These are phyloP conservation scores for Daldinia sp. DNA, from an alignment of 2,329 filamentous ascomycete species.

Conservation along the genomic window DNA sequence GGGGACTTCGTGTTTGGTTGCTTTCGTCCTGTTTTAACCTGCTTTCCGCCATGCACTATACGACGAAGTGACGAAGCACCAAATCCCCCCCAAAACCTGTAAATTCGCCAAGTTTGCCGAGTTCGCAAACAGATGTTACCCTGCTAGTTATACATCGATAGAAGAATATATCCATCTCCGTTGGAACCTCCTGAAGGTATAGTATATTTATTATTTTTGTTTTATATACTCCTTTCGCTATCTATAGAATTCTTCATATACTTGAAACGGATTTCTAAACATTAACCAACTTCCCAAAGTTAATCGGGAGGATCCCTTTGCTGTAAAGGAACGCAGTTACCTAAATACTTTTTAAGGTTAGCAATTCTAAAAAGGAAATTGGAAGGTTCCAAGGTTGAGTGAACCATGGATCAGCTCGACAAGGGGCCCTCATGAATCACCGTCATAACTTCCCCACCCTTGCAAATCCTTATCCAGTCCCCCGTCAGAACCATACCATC, in stretches of 20 bases:
- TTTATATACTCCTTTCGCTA: neutral
- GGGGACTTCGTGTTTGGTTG: constrained; percentile 10
- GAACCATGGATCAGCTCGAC: constrained; percentile 26
- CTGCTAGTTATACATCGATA: too few relatives aligned
- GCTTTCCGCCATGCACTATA: neutral
- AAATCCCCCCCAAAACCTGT: neutral
- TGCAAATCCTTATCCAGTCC: constrained; percentile 1
- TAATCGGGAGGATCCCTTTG: constrained; percentile 1
- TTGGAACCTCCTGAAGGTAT: constrained; percentile 2
- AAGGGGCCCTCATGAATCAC: constrained; percentile 30
- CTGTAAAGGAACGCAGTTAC: neutral
- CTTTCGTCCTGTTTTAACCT: constrained; percentile 22
- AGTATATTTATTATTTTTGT: neutral
- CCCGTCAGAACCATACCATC: neutral
- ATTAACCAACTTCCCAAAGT: constrained; percentile 8
- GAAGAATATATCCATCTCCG: neutral
- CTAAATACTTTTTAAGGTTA: constrained; percentile 1
- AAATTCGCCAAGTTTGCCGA: too few relatives aligned
- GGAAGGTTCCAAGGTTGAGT: constrained; percentile 29
- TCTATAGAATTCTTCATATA: constrained; percentile 1
- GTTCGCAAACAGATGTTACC: too few relatives aligned
- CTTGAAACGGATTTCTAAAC: neutral
- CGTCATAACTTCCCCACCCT: constrained; percentile 37
- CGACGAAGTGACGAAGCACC: too few relatives aligned
- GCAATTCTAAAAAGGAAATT: constrained; percentile 29